phyloP scores from a whole-genome alignment of 768 basidiomycete genomes.

The Omphalotus guepiniiformis region DNA sequence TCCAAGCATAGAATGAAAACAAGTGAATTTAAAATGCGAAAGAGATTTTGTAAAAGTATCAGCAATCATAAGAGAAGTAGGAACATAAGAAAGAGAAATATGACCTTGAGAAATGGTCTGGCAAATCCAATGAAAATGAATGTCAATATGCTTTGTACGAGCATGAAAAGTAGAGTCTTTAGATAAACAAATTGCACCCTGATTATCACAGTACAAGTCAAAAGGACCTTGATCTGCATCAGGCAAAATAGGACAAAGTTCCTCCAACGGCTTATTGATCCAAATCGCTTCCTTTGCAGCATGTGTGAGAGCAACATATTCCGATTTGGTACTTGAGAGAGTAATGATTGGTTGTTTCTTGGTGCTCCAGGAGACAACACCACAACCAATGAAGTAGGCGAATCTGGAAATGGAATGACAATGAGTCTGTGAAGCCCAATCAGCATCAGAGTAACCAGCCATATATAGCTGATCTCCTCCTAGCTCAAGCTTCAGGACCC shows the following conservation, averaged over 20 bases:
- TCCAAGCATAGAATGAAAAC: not conserved
- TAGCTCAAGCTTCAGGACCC: constrained; percentile 5
- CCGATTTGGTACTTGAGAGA: constrained; percentile 30
- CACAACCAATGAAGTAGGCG: constrained; percentile 22
- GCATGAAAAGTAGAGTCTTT: constrained; percentile 25
- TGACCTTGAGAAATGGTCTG: constrained; percentile 15
- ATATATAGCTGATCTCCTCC: constrained; percentile 3
- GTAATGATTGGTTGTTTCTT: constrained; percentile 29
- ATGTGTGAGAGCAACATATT: constrained; percentile 30
- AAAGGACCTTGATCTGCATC: constrained; percentile 3
- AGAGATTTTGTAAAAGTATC: constrained; percentile 4
- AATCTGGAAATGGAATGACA: constrained; percentile 28
- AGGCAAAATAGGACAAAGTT: constrained; percentile 4
- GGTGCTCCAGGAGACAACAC: constrained; percentile 27
- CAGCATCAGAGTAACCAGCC: constrained; percentile 11
- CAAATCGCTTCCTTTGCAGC: constrained; percentile 21
- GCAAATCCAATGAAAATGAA: constrained; percentile 30
- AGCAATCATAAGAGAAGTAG: constrained; percentile 4
- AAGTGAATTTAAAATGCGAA: constrained; percentile 3
- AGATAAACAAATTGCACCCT: constrained; percentile 15
- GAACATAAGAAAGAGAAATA: constrained; percentile 8
- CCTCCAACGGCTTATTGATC: constrained; percentile 9
- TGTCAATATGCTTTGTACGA: constrained; percentile 33
- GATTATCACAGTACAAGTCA: constrained; percentile 19
- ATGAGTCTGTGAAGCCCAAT: constrained; percentile 15